Percentiles rank a stretch among this genome's conserved stretches.
Conservation (phyloP, 495 filamentous ascomycete species). For the Monascus purpureus region DNA sequence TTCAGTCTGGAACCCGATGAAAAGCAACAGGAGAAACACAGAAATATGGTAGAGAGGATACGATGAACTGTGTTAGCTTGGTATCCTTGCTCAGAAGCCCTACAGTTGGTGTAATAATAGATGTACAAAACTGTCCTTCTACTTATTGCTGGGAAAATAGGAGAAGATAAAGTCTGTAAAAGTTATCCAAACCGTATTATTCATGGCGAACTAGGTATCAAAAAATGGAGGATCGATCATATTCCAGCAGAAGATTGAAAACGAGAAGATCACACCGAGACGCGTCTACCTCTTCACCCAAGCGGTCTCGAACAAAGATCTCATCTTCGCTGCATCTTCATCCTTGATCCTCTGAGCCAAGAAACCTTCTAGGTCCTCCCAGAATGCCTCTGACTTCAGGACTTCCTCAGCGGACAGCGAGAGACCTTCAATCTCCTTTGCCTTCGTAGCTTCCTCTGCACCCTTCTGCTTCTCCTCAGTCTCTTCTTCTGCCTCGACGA, state of each 20-base stretch:
- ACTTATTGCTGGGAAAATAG: no score
- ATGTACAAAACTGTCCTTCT: no score
- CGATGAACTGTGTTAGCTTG: no score
- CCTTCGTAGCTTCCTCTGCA: background rate
- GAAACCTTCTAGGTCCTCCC: conserved; percentile 73
- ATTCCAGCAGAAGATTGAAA: no score
- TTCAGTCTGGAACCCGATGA: no score
- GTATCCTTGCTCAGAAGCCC: no score
- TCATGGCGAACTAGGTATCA: background rate
- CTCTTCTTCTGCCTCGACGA: conserved; percentile 14
- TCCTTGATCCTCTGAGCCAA: conserved; percentile 66
- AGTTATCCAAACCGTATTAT: conserved; percentile 3
- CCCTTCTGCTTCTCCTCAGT: conserved; percentile 15
- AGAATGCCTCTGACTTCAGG: conserved; percentile 63
- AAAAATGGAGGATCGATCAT: no score
- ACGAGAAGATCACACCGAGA: no score
- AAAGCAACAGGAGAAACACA: no score
- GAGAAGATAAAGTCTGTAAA: no score
- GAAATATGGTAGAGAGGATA: no score
- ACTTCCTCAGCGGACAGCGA: conserved; percentile 43
- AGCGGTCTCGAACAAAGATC: conserved; percentile 51
- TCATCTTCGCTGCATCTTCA: conserved; percentile 47
- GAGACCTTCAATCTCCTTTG: conserved; percentile 26
- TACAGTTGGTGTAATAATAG: no score
- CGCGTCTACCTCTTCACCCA: conserved; percentile 37